Evolutionary conservation across 2,329 filamentous ascomycete species (phyloP), one percentile per base, ranked within the genome.

Genomic region (Pyricularia sp.): DNA sequence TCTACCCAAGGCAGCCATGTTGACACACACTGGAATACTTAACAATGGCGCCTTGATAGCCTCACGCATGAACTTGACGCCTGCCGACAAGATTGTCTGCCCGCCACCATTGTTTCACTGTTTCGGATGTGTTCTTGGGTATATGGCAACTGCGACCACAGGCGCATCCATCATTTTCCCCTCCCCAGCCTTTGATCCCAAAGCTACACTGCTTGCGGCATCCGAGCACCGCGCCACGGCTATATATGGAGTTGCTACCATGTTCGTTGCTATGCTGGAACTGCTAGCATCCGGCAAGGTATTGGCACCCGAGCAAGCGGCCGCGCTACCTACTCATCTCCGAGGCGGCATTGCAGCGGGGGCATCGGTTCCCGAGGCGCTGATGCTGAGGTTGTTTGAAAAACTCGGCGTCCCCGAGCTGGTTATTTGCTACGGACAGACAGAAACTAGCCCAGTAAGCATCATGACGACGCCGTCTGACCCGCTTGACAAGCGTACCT

Each of bases 341-440:
- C 81, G 87, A 59, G 97, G 93, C n/a, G 94, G 94, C 33, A 97
- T 97, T 69, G 92, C 89, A 12, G 91, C 93, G 0, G 94, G 94
- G 0, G 89, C 85, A 65, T 89, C 86, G n/a, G 88, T 97, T 1
- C 93, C 94, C 0, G 85, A 88, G 24, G 83, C 90, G 64, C 80
- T 97, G 31, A 96, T 96, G 90, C 81, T 82, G 22, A 85, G 84
- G 66, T 77, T 97, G 7, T 89, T 93, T 73, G 81, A 81, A 28
- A 81, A 79, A 1, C 79, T 97, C 9, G 94, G 94, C 62, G 78
- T 97, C 22, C 84, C 82, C 0, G 89, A 96, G 65, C 77, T 97
- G 26, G 93, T 93, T 0, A 97, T 96, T 68, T 96, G 93, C 79
- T 97, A 97, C 75, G 93, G 93, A 67, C 96, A 96, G 92, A 97